Conservation (phyloP, 2,329 filamentous ascomycete genomes). For the Hymenoscyphus albidus region DNA sequence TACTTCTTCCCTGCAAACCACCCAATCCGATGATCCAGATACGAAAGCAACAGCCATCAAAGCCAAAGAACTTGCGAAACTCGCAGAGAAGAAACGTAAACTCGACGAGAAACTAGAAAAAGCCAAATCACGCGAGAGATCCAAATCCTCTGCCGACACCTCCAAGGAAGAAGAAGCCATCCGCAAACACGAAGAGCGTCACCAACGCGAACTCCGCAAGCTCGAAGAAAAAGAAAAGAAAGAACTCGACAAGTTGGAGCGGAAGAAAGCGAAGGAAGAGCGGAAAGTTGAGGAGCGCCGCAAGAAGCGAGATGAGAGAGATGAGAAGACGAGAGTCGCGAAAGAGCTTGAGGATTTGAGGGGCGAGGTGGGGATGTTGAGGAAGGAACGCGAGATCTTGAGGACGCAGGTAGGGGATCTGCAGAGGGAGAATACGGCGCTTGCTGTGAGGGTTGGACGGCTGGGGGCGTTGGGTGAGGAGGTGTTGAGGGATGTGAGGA, state of each 20-base stretch:
- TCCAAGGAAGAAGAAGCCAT: conserved; percentile 48
- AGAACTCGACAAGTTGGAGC: conserved; percentile 61
- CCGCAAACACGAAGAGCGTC: conserved; percentile 58
- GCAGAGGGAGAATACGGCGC: conserved; percentile 56
- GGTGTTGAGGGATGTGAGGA: conserved; percentile 27
- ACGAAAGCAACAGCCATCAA: conserved; percentile 38
- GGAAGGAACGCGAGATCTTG: conserved; percentile 54
- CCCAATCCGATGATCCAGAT: conserved; percentile 39
- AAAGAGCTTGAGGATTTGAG: conserved; percentile 51
- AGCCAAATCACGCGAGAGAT: conserved; percentile 46
- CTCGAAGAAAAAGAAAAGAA: conserved; percentile 63
- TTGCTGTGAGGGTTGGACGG: conserved; percentile 52
- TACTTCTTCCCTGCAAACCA: conserved; percentile 31
- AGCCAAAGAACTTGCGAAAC: conserved; percentile 63
- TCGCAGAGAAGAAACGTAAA: conserved; percentile 57
- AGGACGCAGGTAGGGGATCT: conserved; percentile 52
- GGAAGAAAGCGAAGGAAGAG: conserved; percentile 59
- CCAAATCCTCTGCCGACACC: conserved; percentile 44
- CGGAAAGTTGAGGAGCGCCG: conserved; percentile 52
- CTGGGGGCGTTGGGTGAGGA: conserved; percentile 34
- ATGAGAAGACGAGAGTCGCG: conserved; percentile 47
- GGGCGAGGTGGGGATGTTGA: conserved; percentile 51
- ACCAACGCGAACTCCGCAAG: conserved; percentile 60
- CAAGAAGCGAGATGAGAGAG: conserved; percentile 50
- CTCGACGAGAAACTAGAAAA: conserved; percentile 60